Evolutionary conservation across 495 filamentous ascomycete species (phyloP).

Genomic region (Podospora fimiseda): DNA sequence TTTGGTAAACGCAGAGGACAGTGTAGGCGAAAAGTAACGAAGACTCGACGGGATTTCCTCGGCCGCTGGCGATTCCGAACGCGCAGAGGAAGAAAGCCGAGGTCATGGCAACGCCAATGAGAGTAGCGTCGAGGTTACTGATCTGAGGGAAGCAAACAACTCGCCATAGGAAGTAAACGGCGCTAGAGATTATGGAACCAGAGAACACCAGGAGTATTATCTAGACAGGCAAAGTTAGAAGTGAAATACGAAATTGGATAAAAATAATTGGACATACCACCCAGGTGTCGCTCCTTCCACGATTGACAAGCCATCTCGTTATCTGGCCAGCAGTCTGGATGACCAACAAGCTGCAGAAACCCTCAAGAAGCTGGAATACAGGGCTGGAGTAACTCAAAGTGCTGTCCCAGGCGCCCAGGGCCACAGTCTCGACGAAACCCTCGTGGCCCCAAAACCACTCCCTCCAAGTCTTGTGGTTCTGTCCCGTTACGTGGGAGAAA

Average conservation of each 20-base stretch:
- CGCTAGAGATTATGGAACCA: constrained; percentile 83
- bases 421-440: constrained; percentile 67
- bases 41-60: constrained; percentile 92
- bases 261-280: constrained; percentile 64
- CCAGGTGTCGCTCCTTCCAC: constrained; percentile 89
- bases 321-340: constrained; percentile 93
- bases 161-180: constrained; percentile 93
- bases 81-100: constrained; percentile 86
- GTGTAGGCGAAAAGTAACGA: constrained; percentile 95
- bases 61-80: constrained; percentile 89
- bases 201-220: constrained; percentile 83
- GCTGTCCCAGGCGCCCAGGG: constrained; percentile 84
- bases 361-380: constrained; percentile 87
- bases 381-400: constrained; percentile 89
- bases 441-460: constrained; percentile 82
- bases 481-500: constrained; percentile 50
- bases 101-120: constrained; percentile 88
- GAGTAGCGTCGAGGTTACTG: constrained; percentile 83
- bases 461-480: constrained; percentile 54
- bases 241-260: constrained; percentile 6
- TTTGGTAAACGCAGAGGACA: constrained; percentile 95
- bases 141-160: constrained; percentile 90
- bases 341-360: constrained; percentile 92
- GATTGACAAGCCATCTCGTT: constrained; percentile 91
- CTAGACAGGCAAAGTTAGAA: constrained; percentile 42